Percentiles rank a stretch among this genome's conserved stretches.
These are phyloP conservation scores for Trichomonas tenax DNA, from an alignment of 208 protist species.

Conservation along the genomic window DNA sequence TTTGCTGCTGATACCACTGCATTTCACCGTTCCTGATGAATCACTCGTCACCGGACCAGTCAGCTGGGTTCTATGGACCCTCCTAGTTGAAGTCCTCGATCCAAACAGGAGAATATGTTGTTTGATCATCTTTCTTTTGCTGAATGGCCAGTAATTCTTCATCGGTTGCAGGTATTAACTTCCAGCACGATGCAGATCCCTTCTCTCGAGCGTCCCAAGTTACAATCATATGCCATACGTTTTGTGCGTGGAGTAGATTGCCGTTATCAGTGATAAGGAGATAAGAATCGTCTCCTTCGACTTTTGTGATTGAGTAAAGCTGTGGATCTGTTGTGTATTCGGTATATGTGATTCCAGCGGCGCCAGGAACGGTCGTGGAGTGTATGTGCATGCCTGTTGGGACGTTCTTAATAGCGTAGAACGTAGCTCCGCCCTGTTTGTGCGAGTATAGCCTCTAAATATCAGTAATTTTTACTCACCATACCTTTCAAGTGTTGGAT, in stretches of 20 bases:
- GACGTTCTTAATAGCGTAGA: neutral
- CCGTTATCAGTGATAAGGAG: neutral
- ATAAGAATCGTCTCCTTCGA: neutral
- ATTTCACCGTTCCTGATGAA: neutral
- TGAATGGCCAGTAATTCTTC: neutral
- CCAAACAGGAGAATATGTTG: neutral
- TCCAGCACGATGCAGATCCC: neutral
- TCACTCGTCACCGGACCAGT: neutral
- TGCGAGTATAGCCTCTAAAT: too few species aligned
- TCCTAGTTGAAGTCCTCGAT: neutral
- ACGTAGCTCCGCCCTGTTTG: neutral
- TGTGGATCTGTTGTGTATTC: neutral
- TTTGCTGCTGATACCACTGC: neutral
- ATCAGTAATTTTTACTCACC: too few species aligned
- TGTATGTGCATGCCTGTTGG: neutral
- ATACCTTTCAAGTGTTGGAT: too few species aligned
- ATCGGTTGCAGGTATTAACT: neutral
- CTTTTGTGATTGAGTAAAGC: neutral
- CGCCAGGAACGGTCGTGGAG: neutral
- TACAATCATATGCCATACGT: neutral
- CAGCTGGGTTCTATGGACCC: neutral
- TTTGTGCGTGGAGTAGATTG: neutral
- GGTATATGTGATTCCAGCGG: neutral
- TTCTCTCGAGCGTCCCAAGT: neutral
- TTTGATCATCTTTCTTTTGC: neutral